Base-by-base conservation (phyloP, 352 stramenopile genomes). In the Elongisporangium anandrum region DNA sequence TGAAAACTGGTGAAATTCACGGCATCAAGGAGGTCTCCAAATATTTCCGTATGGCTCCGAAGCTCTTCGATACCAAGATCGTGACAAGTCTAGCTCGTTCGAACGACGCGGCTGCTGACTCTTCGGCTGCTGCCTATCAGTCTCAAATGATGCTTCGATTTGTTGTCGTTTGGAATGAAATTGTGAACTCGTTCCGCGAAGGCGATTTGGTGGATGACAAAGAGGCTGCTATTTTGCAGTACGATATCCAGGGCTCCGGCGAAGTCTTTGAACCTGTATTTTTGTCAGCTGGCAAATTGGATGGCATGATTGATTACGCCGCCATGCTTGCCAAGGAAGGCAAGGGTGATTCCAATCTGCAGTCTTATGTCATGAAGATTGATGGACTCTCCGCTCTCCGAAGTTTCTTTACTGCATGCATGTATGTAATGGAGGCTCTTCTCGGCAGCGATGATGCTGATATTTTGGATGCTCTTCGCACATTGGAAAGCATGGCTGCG, bases 241-340 rank as follows among this genome's bases (percentile, higher is more conserved):
- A 88, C 62, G 82, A 90, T 54, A 88, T 92, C 29, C 77, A 81
- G 52, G 82, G 75, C 59, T 79, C 69, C 0, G 82, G 82, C 16
- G 80, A 90, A 47, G 81, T 92, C 7, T 90, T 90, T 47, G 81
- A 92, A 56, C 82, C 82, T 19, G 81, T 92, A 39, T 92, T 92
- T 50, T 66, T 92, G 19, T 90, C 82, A 4, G 82, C 82, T 24
- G 82, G 82, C 20, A 92, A 90, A 53, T 61, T 92, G 8, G 65
- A 72, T 9, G 79, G 90, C 64, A 80, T 80, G 24, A 70, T 92
- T 15, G 70, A 84, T 19, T 79, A 78, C 64, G 85, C 81, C 2
- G 65, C 85, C 4, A 81, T 80, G 45, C 58, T 87, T 9, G 73
- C 68, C 10, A 88, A 90, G 56, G 77, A 87, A 60, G 73, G 73